phyloP scores from a whole-genome alignment of 164 flowering plant genomes.

The Kalanchoe fedtschenkoi region DNA sequence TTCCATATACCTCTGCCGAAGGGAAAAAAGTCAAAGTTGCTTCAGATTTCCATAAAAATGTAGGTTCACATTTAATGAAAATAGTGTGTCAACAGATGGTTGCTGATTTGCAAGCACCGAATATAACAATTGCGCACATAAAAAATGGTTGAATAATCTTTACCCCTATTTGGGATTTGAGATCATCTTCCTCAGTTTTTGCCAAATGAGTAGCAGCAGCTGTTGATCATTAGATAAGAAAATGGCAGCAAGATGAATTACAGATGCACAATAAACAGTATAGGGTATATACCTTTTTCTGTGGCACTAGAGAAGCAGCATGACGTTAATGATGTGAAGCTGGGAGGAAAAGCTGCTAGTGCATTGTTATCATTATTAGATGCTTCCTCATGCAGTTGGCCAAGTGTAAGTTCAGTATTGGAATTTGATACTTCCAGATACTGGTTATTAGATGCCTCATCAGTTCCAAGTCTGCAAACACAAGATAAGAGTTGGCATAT shows the following conservation, averaged over 20 bases:
- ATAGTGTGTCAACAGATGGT: background rate
- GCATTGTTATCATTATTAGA: conserved; percentile 10
- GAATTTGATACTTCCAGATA: background rate
- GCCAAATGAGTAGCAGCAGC: conserved; percentile 19
- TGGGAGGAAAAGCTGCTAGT: conserved; percentile 42
- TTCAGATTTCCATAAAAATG: background rate
- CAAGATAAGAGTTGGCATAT: background rate
- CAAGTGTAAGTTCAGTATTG: conserved; percentile 11
- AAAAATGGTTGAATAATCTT: background rate
- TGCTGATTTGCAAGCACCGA: background rate
- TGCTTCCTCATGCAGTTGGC: conserved; percentile 13
- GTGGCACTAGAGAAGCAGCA: conserved; percentile 25
- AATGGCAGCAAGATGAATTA: background rate
- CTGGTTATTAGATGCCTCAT: background rate
- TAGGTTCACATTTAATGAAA: background rate
- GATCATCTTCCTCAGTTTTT: conserved; percentile 21
- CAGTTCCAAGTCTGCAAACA: background rate
- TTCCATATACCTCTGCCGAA: conserved; percentile 55
- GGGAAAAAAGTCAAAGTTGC: background rate
- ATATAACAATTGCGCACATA: conserved; percentile 10
- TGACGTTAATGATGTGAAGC: conserved; percentile 54
- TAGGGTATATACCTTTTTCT: conserved; percentile 23
- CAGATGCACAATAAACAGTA: background rate
- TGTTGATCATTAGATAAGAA: background rate
- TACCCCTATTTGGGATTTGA: conserved; percentile 50